phyloP scores from a whole-genome alignment of 495 filamentous ascomycete genomes.

The Ramalina intermedia region DNA sequence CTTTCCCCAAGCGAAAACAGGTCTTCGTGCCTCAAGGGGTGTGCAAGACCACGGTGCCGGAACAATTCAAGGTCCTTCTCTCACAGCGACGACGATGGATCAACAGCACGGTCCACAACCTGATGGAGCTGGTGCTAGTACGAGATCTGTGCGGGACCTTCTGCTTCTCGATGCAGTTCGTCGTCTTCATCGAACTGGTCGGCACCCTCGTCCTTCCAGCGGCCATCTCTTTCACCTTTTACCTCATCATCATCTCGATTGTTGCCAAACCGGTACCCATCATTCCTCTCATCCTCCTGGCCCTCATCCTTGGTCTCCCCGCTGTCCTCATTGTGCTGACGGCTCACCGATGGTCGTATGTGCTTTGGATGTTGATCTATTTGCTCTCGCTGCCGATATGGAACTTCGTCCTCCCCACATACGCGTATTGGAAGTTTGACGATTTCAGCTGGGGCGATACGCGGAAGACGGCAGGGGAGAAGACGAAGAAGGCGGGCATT shows the following conservation, averaged over 20 bases:
- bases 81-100: slow-evolving; percentile 97
- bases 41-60: slow-evolving; percentile 95
- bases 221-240: slow-evolving; percentile 92
- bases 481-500: slow-evolving; percentile 58
- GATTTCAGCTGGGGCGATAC: slow-evolving; percentile 99
- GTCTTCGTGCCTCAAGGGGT: slow-evolving; percentile 97
- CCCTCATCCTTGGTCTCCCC: slow-evolving; percentile 82
- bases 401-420: slow-evolving; percentile 91
- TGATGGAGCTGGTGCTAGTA: slow-evolving; percentile 94
- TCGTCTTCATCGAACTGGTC: slow-evolving; percentile 89
- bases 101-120: slow-evolving; percentile 97
- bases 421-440: slow-evolving; percentile 99
- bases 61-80: slow-evolving; percentile 80
- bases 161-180: slow-evolving; percentile 99
- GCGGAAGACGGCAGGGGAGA: slow-evolving; percentile 84
- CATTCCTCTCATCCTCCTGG: slow-evolving; percentile 84
- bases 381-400: slow-evolving; percentile 86
- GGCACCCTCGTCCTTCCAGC: slow-evolving; percentile 91
- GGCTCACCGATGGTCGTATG: slow-evolving; percentile 86
- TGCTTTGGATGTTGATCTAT: slow-evolving; percentile 95
- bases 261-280: slow-evolving; percentile 69
- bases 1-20: slow-evolving; percentile 98
- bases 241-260: slow-evolving; percentile 84
- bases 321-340: slow-evolving; percentile 89
- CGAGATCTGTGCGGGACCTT: slow-evolving; percentile 96